These are phyloP conservation scores for Pyricularia sp. DNA, from an alignment of 2,329 filamentous ascomycete genomes.

Conservation along the genomic window DNA sequence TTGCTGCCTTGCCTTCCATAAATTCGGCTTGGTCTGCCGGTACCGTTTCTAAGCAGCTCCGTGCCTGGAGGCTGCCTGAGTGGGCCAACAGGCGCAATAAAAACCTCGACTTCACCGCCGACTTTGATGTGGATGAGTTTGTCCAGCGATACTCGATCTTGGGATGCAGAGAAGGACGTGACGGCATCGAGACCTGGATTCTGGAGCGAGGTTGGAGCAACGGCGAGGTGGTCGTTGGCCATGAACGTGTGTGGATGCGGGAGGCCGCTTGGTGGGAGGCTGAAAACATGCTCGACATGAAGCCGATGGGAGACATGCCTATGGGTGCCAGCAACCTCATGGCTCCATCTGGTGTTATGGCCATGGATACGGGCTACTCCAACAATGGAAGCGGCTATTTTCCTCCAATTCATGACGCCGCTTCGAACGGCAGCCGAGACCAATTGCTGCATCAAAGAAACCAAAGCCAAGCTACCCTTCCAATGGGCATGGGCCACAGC, in stretches of 20 bases:
- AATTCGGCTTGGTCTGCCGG: constrained; percentile 91
- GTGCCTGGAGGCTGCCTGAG: constrained; percentile 87
- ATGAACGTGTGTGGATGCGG: constrained; percentile 90
- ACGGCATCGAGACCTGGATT: constrained; percentile 90
- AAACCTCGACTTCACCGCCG: constrained; percentile 87
- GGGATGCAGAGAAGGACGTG: constrained; percentile 81
- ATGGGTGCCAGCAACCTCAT: constrained; percentile 10
- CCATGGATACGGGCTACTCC: constrained; percentile 66
- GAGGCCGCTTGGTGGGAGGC: constrained; percentile 97
- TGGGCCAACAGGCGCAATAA: constrained; percentile 94
- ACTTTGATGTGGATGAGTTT: constrained; percentile 94
- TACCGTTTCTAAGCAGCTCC: constrained; percentile 82
- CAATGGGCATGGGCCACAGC: constrained; percentile 24
- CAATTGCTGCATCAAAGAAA: constrained; percentile 57
- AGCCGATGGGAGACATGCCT: constrained; percentile 45
- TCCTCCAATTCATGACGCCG: constrained; percentile 49
- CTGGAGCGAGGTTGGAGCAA: constrained; percentile 97
- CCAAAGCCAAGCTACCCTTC: constrained; percentile 41
- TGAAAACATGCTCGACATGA: constrained; percentile 89
- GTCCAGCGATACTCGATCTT: constrained; percentile 70
- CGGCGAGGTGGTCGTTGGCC: constrained; percentile 84
- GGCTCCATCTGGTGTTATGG: constrained; percentile 22
- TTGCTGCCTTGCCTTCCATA: constrained; percentile 62
- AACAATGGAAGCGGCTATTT: constrained; percentile 62
- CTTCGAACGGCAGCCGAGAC: constrained; percentile 60